Evolutionary conservation across 768 basidiomycete species (phyloP).

Genomic region (Tulasnella sp.): DNA sequence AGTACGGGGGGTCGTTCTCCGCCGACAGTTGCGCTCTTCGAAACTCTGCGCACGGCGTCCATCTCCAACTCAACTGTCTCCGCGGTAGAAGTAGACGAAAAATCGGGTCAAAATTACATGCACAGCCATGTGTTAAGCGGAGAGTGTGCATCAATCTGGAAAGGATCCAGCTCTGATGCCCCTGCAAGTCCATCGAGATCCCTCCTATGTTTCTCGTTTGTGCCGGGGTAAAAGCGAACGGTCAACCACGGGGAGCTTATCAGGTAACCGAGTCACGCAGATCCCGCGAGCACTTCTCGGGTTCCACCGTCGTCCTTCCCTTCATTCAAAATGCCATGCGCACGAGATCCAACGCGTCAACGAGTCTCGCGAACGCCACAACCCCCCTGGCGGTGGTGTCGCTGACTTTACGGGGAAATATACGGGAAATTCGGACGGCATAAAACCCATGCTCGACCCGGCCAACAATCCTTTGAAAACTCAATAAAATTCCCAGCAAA

Average conservation of each 20-base stretch:
- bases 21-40: not conserved
- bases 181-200: not conserved
- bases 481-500: slow-evolving; percentile 1
- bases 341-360: not conserved
- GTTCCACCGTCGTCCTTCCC: not conserved
- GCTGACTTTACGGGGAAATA: not conserved
- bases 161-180: slow-evolving; percentile 4
- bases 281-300: not conserved
- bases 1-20: not conserved
- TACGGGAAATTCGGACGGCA: not conserved
- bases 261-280: not conserved
- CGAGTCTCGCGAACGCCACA: slow-evolving; percentile 5
- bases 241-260: not conserved
- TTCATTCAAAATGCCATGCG: not conserved
- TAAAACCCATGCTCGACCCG: not conserved
- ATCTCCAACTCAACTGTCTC: not conserved
- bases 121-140: not conserved
- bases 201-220: not conserved
- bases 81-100: not conserved
- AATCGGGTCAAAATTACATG: not conserved
- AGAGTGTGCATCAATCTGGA: not conserved
- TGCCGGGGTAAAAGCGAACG: not conserved
- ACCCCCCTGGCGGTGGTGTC: not conserved
- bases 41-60: not conserved
- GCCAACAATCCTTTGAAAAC: slow-evolving; percentile 1